phyloP scores from a whole-genome alignment of 371 early-diverging fungal genomes.

The Rhizopus sp. region DNA sequence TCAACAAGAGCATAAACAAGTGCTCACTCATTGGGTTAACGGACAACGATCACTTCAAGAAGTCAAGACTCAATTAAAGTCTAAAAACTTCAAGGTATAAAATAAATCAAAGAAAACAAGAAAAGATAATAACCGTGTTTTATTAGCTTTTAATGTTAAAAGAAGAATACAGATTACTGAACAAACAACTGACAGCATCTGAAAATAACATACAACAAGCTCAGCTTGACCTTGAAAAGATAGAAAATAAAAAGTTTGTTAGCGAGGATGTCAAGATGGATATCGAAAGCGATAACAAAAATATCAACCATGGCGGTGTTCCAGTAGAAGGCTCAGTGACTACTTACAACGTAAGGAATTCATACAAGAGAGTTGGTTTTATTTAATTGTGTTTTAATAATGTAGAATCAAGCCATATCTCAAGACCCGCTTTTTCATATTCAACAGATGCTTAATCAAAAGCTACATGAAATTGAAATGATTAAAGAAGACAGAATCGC shows the following conservation, averaged over 20 bases:
- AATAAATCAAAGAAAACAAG: background rate
- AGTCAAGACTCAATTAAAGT: conserved; percentile 12
- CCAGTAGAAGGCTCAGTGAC: background rate
- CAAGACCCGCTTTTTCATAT: conserved; percentile 26
- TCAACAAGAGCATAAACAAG: conserved; percentile 12
- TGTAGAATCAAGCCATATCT: background rate
- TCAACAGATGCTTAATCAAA: conserved; percentile 32
- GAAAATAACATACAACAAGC: conserved; percentile 17
- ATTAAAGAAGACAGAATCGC: conserved; percentile 45
- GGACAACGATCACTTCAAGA: conserved; percentile 17
- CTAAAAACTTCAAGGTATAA: conserved; percentile 21
- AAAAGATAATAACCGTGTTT: background rate
- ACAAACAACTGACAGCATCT: conserved; percentile 12
- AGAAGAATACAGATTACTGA: conserved; percentile 23
- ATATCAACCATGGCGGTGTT: background rate
- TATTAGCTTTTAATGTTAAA: conserved; percentile 21
- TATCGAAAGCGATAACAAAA: background rate
- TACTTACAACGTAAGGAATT: conserved; percentile 6
- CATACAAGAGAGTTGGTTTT: conserved; percentile 1
- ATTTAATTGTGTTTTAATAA: conserved; percentile 4
- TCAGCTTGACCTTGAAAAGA: conserved; percentile 14
- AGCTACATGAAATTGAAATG: conserved; percentile 36
- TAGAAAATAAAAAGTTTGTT: conserved; percentile 5
- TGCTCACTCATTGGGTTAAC: conserved; percentile 13
- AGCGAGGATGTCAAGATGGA: conserved; percentile 9